Base-by-base conservation (phyloP, 495 filamentous ascomycete genomes). In the Penicillium antarcticum region DNA sequence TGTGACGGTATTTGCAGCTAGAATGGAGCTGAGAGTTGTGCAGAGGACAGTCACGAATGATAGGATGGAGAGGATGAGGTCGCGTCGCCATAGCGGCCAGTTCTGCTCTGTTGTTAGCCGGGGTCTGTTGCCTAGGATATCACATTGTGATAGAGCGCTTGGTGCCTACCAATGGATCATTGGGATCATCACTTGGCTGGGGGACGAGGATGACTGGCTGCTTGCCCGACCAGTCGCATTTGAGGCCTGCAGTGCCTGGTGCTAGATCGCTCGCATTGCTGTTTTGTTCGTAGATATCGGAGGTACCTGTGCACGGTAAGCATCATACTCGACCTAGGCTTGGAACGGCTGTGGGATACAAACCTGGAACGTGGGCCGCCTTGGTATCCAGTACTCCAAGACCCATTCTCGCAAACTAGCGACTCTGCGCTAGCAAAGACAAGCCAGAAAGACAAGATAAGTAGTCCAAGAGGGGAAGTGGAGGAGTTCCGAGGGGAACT, bases 11-110 rank as follows among this genome's bases (percentile, higher is more conserved):
- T 94, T 91, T 29, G 90, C 88, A 26, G 92, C 92, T 60, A 96
- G 84, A 42, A 96, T 83, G 3, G 92, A 90, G 35, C 84, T 88
- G 5, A 92, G 80, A 0, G 85, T 84, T 10, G 87, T 85, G 33
- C 88, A 89, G 54, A 92, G 87, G 45, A 96, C 86, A 35, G 90
- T 86, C 19, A 86, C 77, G 50, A 91, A 68, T 36, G 86, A 96
- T 16, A 97, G 79, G 50, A 88, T 81, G 49, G 82, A 70, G 52
- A 89, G 84, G 58, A 94, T 91, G 37, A 86, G 55, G 55, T 97
- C 91, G 58, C 91, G 88, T 58, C 84, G 84, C 88, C 88, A 92
- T 56, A 92, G 64, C 35, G 92, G 85, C 91, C 91, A 96, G 65
- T 97, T 97, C 85, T 90, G 62, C 19, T 6, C n/a, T 26, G 14